These are phyloP conservation scores for Whalleya microplaca DNA, from an alignment of 2,329 filamentous ascomycete species.

Conservation along the genomic window DNA sequence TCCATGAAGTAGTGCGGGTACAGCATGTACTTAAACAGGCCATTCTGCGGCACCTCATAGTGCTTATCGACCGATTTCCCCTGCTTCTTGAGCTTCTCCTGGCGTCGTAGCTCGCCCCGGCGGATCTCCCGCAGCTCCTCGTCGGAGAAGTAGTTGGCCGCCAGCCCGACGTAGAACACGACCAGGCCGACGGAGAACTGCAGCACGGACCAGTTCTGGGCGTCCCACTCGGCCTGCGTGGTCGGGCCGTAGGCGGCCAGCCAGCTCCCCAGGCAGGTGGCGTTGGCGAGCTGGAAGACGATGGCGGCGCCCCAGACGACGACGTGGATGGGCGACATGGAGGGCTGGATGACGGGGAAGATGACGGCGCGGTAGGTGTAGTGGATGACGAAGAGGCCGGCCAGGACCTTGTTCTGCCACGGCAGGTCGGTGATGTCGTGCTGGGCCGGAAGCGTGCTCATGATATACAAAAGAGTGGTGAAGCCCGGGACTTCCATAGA, in stretches of 20 bases:
- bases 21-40: constrained; percentile 80
- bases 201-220: constrained; percentile 41
- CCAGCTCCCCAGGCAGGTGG: constrained; percentile 76
- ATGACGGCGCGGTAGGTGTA: constrained; percentile 89
- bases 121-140: constrained; percentile 87
- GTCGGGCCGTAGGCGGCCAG: constrained; percentile 78
- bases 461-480: constrained; percentile 76
- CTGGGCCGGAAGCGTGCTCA: constrained; percentile 67
- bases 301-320: constrained; percentile 67
- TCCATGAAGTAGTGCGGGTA: constrained; percentile 96
- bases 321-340: constrained; percentile 87
- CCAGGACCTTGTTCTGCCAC: constrained; percentile 78
- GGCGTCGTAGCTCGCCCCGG: constrained; percentile 65
- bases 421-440: constrained; percentile 64
- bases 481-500: constrained; percentile 86
- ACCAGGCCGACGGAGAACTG: constrained; percentile 68
- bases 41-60: constrained; percentile 83
- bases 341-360: constrained; percentile 81
- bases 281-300: constrained; percentile 81
- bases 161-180: constrained; percentile 76
- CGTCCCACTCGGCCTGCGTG: constrained; percentile 55
- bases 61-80: constrained; percentile 69
- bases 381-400: constrained; percentile 75
- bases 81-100: constrained; percentile 49
- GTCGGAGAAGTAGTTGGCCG: constrained; percentile 86